Evolutionary conservation across 2,329 filamentous ascomycete genomes (phyloP).

Genomic region (Penicillium sp.): DNA sequence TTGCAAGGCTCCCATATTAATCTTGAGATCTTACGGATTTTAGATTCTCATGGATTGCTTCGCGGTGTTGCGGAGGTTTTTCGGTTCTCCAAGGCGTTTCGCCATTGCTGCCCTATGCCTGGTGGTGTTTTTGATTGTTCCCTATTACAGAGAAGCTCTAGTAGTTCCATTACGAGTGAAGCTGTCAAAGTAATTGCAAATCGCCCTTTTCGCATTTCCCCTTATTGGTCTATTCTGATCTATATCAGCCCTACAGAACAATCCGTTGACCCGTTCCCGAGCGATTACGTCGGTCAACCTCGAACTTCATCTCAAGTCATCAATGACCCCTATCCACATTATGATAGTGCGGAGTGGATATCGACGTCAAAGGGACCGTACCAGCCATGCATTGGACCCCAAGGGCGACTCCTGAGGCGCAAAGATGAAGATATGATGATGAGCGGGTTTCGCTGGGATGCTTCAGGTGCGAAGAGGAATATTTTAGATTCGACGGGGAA

Average conservation of each 20-base stretch:
- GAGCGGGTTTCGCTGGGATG: constrained; percentile 11
- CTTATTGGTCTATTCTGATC: background rate
- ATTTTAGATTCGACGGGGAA: background rate
- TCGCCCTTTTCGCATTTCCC: background rate
- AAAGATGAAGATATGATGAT: constrained; percentile 10
- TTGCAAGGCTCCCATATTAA: background rate
- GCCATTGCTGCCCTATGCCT: background rate
- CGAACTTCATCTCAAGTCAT: background rate
- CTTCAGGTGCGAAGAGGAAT: constrained; percentile 3
- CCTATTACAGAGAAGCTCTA: constrained; percentile 3
- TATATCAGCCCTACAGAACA: constrained; percentile 1
- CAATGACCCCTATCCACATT: constrained; percentile 14
- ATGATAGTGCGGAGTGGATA: constrained; percentile 6
- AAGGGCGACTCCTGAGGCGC: background rate
- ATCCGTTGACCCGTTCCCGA: constrained; percentile 2
- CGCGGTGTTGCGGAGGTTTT: background rate
- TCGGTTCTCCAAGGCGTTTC: constrained; percentile 1
- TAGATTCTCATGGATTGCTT: background rate
- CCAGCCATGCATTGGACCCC: constrained; percentile 10
- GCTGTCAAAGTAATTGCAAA: background rate
- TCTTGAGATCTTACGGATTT: background rate
- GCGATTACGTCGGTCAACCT: background rate
- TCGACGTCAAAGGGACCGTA: constrained; percentile 2
- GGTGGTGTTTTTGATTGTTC: background rate
- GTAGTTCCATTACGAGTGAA: background rate